Conservation (phyloP, 73 alveolate genomes). For the Chromera velia region DNA sequence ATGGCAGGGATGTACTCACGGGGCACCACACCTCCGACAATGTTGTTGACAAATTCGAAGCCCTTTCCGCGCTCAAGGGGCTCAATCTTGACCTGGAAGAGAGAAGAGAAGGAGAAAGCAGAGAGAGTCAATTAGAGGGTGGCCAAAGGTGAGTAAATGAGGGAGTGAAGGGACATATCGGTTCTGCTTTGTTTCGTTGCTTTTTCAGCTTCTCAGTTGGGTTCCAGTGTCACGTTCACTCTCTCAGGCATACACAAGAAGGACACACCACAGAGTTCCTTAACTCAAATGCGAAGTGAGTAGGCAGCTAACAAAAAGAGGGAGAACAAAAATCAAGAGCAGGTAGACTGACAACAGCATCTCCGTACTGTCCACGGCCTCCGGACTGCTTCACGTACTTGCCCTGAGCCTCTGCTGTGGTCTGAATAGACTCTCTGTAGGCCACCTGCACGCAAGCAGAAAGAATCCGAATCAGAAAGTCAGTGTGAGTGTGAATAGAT, state of each 20-base stretch:
- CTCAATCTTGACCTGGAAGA: not conserved
- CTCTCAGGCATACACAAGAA: too few species aligned
- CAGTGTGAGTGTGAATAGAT: not conserved
- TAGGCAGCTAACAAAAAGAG: too few species aligned
- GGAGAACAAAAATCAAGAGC: too few species aligned
- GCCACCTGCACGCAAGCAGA: constrained; percentile 38
- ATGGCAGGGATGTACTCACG: constrained; percentile 40
- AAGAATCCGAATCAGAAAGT: not conserved
- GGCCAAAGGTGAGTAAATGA: constrained; percentile 48
- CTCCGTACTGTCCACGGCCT: constrained; percentile 73
- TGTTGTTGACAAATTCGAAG: constrained; percentile 21
- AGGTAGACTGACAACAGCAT: too few species aligned
- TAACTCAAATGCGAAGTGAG: too few species aligned
- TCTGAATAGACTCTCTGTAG: constrained; percentile 63
- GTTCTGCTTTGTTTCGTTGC: too few species aligned
- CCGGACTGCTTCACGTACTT: constrained; percentile 62
- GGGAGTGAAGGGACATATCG: constrained; percentile 51
- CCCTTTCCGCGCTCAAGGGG: not conserved
- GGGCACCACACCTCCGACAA: constrained; percentile 44
- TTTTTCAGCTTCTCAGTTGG: too few species aligned
- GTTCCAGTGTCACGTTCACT: too few species aligned
- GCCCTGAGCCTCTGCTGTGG: constrained; percentile 30
- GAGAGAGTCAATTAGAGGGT: not conserved
- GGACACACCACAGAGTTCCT: too few species aligned
- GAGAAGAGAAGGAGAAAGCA: not conserved